Evolutionary conservation across 345 rosid genomes (phyloP).

Genomic region (Physaria fendleri): DNA sequence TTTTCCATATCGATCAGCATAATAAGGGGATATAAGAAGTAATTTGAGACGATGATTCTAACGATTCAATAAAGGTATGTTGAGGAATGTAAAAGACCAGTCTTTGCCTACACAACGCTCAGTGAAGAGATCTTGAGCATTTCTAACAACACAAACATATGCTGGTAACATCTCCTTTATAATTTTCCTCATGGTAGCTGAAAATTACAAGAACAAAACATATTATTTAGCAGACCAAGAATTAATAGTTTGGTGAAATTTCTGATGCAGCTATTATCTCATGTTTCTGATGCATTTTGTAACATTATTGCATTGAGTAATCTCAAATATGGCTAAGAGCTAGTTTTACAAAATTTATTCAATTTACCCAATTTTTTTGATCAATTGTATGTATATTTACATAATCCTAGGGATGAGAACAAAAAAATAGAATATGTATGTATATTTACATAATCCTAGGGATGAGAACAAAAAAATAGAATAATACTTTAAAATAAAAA

Average conservation of each 20-base stretch:
- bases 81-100: background rate
- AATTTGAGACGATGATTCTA: no score
- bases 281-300: background rate
- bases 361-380: no score
- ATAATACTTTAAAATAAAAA: no score
- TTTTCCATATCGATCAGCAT: background rate
- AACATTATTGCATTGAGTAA: background rate
- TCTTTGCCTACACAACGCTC: conserved; percentile 96
- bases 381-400: no score
- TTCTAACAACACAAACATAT: conserved; percentile 98
- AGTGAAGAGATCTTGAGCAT: conserved; percentile 95
- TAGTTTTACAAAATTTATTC: no score
- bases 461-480: no score
- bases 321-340: no score
- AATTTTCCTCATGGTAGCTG: conserved; percentile 99
- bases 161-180: conserved; percentile 99
- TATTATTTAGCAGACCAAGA: background rate
- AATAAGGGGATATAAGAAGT: background rate
- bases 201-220: background rate
- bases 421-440: no score
- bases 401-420: no score
- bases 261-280: no score
- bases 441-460: no score
- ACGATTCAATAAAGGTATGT: background rate
- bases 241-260: background rate